These are phyloP conservation scores for Phytophthora ramorum DNA, from an alignment of 352 stramenopile genomes.

Conservation along the genomic window DNA sequence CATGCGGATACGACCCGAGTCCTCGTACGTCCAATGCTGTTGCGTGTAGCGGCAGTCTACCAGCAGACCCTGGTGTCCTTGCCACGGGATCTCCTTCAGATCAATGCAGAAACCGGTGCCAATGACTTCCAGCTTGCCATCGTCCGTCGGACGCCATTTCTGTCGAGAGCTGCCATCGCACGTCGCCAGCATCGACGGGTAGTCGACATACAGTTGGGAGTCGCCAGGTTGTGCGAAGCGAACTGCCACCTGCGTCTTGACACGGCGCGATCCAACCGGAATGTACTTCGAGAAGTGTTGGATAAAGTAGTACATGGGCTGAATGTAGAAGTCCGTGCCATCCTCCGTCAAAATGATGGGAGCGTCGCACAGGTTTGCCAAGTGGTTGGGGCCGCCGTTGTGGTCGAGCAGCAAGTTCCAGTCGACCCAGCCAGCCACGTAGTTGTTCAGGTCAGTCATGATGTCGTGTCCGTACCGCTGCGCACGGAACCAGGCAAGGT, in stretches of 20 bases:
- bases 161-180: constrained; percentile 80
- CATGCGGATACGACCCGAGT: constrained; percentile 60
- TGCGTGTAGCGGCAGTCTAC: constrained; percentile 74
- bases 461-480: constrained; percentile 93
- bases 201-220: constrained; percentile 64
- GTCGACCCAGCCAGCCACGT: constrained; percentile 90
- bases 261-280: constrained; percentile 71
- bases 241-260: constrained; percentile 58
- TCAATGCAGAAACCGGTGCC: constrained; percentile 71
- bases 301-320: constrained; percentile 93
- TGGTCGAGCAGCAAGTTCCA: constrained; percentile 93
- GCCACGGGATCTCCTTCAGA: constrained; percentile 51
- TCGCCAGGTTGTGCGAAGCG: constrained; percentile 66
- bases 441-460: constrained; percentile 90
- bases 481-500: constrained; percentile 82
- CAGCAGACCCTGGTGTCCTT: constrained; percentile 66
- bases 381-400: constrained; percentile 90
- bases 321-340: constrained; percentile 72
- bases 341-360: constrained; percentile 81
- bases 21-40: constrained; percentile 73
- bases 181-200: constrained; percentile 60
- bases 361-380: constrained; percentile 74
- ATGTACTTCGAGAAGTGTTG: constrained; percentile 92
- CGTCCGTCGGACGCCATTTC: constrained; percentile 54
- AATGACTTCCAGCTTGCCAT: constrained; percentile 77